Conservation (phyloP, 768 basidiomycete genomes). For the Cystobasidium tubakii region DNA sequence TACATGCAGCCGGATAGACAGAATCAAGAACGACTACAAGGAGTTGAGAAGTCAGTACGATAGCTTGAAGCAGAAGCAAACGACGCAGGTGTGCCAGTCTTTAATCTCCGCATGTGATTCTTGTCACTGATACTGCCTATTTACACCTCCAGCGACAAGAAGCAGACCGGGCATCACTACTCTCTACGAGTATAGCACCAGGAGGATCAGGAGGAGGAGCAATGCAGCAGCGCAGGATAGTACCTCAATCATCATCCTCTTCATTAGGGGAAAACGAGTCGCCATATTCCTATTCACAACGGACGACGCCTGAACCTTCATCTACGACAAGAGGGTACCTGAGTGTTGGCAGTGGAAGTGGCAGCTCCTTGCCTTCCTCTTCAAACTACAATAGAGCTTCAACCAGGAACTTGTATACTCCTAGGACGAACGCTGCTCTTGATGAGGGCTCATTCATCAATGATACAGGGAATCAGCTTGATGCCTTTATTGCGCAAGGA, state of each 20-base stretch:
- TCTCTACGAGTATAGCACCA: slow-evolving; percentile 8
- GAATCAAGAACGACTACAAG: slow-evolving; percentile 78
- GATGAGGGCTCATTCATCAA: slow-evolving; percentile 84
- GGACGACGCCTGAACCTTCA: slow-evolving; percentile 6
- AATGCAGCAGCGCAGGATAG: slow-evolving; percentile 10
- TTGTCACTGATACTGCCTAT: not conserved
- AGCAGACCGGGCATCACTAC: slow-evolving; percentile 3
- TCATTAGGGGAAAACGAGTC: slow-evolving; percentile 23
- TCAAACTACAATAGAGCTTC: not conserved
- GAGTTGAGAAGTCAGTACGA: slow-evolving; percentile 82
- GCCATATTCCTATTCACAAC: slow-evolving; percentile 23
- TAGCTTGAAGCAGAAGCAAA: slow-evolving; percentile 54
- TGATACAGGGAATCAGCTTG: slow-evolving; percentile 70
- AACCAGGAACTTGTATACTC: slow-evolving; percentile 18
- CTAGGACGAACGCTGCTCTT: slow-evolving; percentile 72
- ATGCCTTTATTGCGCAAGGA: slow-evolving; percentile 88
- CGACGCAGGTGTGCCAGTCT: slow-evolving; percentile 14
- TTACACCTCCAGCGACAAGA: slow-evolving; percentile 15
- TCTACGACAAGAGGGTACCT: slow-evolving; percentile 5
- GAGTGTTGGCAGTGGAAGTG: not conserved
- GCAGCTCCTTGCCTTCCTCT: not conserved
- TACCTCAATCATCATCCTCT: slow-evolving; percentile 2
- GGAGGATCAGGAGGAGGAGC: not conserved
- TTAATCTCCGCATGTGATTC: no score
- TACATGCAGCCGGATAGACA: slow-evolving; percentile 71